A percentile compares a stretch with the other conserved stretches of the same genome.
Conservation (phyloP, 176 grass and related monocot genomes). For the Saccharum spontaneum region DNA sequence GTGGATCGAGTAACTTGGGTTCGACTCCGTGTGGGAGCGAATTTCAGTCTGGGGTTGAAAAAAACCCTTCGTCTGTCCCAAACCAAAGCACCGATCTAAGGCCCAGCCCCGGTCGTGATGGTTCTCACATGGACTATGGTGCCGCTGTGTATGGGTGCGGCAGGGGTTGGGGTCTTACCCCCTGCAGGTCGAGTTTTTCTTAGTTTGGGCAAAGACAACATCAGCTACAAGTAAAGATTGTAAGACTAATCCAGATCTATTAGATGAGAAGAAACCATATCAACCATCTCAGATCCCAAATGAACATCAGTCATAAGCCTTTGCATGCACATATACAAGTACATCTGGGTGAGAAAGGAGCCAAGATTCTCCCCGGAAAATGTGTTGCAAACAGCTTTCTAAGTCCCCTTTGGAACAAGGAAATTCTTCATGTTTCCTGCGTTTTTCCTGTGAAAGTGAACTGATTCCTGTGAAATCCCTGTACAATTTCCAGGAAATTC, state of each 20-base stretch:
- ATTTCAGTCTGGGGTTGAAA: neutral
- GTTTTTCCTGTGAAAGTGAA: neutral
- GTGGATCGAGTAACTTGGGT: neutral
- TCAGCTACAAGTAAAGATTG: neutral
- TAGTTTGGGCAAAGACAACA: neutral
- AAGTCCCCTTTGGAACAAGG: neutral
- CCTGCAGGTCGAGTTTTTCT: neutral
- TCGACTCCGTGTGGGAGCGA: neutral
- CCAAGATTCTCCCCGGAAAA: neutral
- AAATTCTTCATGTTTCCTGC: neutral
- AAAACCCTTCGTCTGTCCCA: neutral
- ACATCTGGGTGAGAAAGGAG: neutral
- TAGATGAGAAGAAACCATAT: constrained; percentile 9
- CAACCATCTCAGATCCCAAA: constrained; percentile 12
- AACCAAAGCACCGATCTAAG: neutral
- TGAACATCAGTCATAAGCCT: constrained; percentile 3
- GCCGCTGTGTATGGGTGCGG: neutral
- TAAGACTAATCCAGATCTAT: constrained; percentile 14
- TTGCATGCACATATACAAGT: neutral
- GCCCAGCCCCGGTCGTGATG: neutral
- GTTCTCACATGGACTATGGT: neutral
- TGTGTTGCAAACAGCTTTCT: neutral
- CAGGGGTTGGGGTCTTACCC: neutral
- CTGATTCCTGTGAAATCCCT: neutral
- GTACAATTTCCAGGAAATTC: neutral